Percentiles rank a stretch among this genome's conserved stretches.
Evolutionary conservation across 192 early-diverging fungal species (phyloP).

Genomic region (Chytriomyces sp.): DNA sequence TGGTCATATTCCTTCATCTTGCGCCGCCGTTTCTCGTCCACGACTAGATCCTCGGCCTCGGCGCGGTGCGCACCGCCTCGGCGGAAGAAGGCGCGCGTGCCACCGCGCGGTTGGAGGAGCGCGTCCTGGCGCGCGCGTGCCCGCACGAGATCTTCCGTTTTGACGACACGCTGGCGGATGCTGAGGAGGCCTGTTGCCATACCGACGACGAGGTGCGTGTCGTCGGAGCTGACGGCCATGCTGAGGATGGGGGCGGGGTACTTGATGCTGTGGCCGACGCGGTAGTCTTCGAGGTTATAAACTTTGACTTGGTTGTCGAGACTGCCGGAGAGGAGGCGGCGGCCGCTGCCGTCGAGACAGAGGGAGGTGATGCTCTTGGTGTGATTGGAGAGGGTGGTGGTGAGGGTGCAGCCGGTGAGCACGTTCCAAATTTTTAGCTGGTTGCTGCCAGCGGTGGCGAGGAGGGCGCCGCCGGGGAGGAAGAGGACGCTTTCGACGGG

Average conservation of each 20-base stretch:
- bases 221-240: conserved; percentile 88
- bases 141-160: conserved; percentile 66
- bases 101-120: conserved; percentile 44
- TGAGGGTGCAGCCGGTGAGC: conserved; percentile 73
- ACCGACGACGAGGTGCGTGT: conserved; percentile 86
- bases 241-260: conserved; percentile 90
- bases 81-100: conserved; percentile 72
- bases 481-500: conserved; percentile 89
- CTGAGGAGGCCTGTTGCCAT: conserved; percentile 89
- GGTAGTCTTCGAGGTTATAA: conserved; percentile 84
- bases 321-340: conserved; percentile 83
- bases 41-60: conserved; percentile 67
- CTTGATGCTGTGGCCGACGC: conserved; percentile 82
- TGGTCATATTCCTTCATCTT: conserved; percentile 80
- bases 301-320: conserved; percentile 97
- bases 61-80: conserved; percentile 61
- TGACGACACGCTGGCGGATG: conserved; percentile 79
- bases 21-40: conserved; percentile 68
- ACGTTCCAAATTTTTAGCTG: conserved; percentile 88
- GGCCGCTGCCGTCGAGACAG: conserved; percentile 75
- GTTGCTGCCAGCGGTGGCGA: conserved; percentile 79
- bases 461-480: conserved; percentile 78
- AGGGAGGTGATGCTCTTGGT: conserved; percentile 95
- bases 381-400: conserved; percentile 83
- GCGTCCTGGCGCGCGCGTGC: conserved; percentile 48